Evolutionary conservation across 2,329 filamentous ascomycete species (phyloP), one percentile per base, ranked within the genome.

Genomic region (Colletotrichum sp.): DNA sequence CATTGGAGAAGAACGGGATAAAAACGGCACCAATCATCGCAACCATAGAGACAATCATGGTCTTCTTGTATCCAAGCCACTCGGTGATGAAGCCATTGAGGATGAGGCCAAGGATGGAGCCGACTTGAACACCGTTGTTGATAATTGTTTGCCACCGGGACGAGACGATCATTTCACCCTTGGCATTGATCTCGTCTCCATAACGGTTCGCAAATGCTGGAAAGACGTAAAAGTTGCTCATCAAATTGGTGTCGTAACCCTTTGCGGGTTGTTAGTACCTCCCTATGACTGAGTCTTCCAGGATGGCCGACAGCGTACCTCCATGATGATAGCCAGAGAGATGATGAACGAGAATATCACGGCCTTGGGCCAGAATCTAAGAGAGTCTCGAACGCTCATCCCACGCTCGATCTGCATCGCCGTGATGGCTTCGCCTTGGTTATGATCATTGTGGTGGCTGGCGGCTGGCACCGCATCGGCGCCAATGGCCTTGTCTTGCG

Each of bases 111-210:
- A 90, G 71, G 24, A 91, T 88, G 16, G 86, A 84, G 6, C 89
- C 89, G 10, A 88, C 84, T 18, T 84, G 81, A 0, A 86, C 82
- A 2, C 84, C 88, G 49, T 88, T 88, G 34, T 83, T 82, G 2
- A 91, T 81, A 0, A 85, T 88, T 8, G 88, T 85, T 79, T 91
- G 89, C 90, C 90, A 91, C 9, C 84, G 79, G 3, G 88, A 85
- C 5, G 86, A 85, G 77, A 92, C 84, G 78, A 90, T 85, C 60
- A 88, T 87, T 6, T 83, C 82, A 16, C 82, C 82, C 26, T 87
- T 78, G 0, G 79, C 72, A 55, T 82, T 77, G 18, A 82, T 76
- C 3, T 85, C 79, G 1, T 88, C 86, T 1, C 86, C 82, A 30
- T 91, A 85, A 39, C 68, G 81, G 77, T 75, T 79, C 57, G 79